phyloP scores from a whole-genome alignment of 306 rosid genomes.

The Bauhinia variegata region DNA sequence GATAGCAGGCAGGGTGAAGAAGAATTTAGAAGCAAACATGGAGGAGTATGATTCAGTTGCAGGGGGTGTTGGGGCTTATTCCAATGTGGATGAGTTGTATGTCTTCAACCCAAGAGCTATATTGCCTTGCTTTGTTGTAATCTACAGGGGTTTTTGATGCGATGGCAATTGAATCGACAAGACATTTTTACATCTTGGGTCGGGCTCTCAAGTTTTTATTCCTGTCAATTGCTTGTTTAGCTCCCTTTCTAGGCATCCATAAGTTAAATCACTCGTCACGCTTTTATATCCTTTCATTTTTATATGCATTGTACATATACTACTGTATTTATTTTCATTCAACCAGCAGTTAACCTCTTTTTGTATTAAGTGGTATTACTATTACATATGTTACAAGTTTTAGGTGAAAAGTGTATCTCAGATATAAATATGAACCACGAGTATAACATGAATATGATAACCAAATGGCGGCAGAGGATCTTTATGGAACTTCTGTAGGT shows the following conservation, averaged over 20 bases:
- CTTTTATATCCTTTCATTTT: conserved; percentile 32
- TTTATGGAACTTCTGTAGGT: no score
- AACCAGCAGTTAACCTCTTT: no score
- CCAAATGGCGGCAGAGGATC: no score
- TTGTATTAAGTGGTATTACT: no score
- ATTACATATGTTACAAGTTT: no score
- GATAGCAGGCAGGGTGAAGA: conserved; percentile 97
- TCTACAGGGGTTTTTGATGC: conserved; percentile 71
- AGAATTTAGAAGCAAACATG: conserved; percentile 61
- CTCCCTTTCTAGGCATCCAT: no score
- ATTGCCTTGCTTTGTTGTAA: conserved; percentile 97
- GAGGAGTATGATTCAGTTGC: conserved; percentile 85
- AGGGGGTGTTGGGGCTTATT: conserved; percentile 75
- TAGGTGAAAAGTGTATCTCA: no score
- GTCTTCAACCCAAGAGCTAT: conserved; percentile 80
- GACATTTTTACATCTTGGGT: conserved; percentile 1
- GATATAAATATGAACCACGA: no score
- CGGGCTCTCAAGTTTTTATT: conserved; percentile 15
- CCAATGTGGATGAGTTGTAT: conserved; percentile 89
- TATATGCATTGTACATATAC: conserved; percentile 30
- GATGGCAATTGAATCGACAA: background rate
- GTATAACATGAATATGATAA: no score
- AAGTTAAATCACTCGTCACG: no score
- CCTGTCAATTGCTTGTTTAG: background rate
- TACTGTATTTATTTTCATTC: no score